Base-by-base conservation (phyloP, 495 filamentous ascomycete genomes). In the Aspergillus asperescens region DNA sequence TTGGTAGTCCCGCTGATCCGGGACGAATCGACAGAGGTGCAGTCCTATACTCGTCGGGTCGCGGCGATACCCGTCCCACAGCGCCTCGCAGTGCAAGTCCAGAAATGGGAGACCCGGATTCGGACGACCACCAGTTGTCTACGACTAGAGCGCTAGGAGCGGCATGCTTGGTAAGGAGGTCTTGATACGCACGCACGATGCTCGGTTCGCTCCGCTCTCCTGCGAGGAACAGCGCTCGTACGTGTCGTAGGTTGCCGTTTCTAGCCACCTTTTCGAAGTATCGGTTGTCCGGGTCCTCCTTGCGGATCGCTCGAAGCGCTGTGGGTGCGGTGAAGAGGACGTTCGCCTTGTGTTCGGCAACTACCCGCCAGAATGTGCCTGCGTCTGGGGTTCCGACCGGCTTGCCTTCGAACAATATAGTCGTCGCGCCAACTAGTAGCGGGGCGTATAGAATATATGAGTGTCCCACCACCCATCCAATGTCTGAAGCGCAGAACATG, bases 41-140 rank as follows among this genome's bases (percentile, higher is more conserved):
- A 1, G 10, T 18, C 8, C 27, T 24, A 10, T 52, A 25, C 5
- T 8, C 41, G 4, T 10, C 44, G 6, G 38, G 47, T 44, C 39
- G 55, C 61, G 10, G 48, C 12, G 24, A 53, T 54, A 4, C 42
- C 24, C 16, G 49, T 1, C 66, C 70, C 4, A 78, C 71, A 10
- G 55, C 50, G 44, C 67, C 58, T 10, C 62, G 44, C 28, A 95
- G 71, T 6, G 88, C 83, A 22, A 95, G 72, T 1, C 88, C 90
- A 0, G 90, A 84, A 54, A 96, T 96, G 5, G 91, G 91, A 4
- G 86, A 89, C 7, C 91, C 91, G 1, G 87, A 89, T 67, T 96
- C 91, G 1, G 88, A 92, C 3, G 88, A 92, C 91, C 91, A 96
- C 91, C 91, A 96, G 62, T 96, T 95, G 64, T 96, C 91, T 44